Conservation (phyloP, 1,284 basidiomycete species). For the Lignosus rhinocerotis region DNA sequence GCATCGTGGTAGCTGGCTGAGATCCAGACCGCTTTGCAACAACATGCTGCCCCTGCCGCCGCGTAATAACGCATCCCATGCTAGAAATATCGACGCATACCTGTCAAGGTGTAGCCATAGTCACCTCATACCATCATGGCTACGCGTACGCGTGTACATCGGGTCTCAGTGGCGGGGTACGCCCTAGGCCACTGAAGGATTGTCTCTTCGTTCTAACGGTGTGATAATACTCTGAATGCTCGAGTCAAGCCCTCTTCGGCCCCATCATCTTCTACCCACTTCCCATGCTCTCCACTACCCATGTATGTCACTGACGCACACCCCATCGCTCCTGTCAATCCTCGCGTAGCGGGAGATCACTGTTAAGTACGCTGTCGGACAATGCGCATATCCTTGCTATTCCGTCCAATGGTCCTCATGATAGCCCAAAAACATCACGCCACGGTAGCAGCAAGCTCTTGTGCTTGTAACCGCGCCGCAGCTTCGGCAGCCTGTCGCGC, state of each 20-base stretch:
- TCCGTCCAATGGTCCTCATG: too few species aligned
- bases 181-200: too few species aligned
- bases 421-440: not conserved
- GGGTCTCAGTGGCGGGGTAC: too few species aligned
- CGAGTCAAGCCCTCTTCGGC: too few species aligned
- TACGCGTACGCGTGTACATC: too few species aligned
- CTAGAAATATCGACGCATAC: not conserved
- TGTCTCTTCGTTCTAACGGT: too few species aligned
- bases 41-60: constrained; percentile 30
- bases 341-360: constrained; percentile 1
- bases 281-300: not conserved
- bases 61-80: not conserved
- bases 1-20: constrained; percentile 54
- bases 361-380: not conserved
- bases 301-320: too few species aligned
- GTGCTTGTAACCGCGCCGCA: not conserved
- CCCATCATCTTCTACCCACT: not conserved
- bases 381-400: too few species aligned
- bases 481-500: constrained; percentile 22
- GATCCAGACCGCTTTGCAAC: constrained; percentile 58
- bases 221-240: too few species aligned
- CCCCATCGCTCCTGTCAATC: not conserved
- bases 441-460: not conserved
- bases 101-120: not conserved
- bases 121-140: too few species aligned